These are phyloP conservation scores for Chalciporus chontae DNA, from an alignment of 768 basidiomycete species.

Conservation along the genomic window DNA sequence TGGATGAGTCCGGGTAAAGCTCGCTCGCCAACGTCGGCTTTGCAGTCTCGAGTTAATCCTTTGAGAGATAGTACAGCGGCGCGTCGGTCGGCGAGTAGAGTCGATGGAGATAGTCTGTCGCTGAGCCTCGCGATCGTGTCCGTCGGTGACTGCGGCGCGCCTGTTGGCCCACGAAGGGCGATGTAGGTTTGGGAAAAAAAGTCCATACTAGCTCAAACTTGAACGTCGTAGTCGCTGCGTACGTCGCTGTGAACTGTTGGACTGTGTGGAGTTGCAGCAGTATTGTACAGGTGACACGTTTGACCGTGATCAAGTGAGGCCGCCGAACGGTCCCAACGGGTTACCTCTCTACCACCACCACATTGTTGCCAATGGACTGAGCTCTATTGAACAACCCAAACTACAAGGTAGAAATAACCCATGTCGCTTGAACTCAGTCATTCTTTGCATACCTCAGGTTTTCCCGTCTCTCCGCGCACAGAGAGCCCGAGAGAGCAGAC, in stretches of 20 bases:
- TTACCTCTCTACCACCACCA: no score
- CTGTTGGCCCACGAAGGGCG: slow-evolving; percentile 79
- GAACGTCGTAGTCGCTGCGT: slow-evolving; percentile 1
- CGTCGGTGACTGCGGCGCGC: slow-evolving; percentile 74
- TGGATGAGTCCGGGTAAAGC: slow-evolving; percentile 77
- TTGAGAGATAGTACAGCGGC: slow-evolving; percentile 94
- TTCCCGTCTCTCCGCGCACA: no score
- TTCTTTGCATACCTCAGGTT: no score
- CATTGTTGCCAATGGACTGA: no score
- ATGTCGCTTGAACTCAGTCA: no score
- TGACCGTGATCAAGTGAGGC: no score
- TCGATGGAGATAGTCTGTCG: slow-evolving; percentile 87
- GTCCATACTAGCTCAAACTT: slow-evolving; percentile 49
- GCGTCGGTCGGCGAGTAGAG: slow-evolving; percentile 84
- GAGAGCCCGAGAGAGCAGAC: no score
- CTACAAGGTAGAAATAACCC: no score
- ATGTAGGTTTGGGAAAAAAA: slow-evolving; percentile 85
- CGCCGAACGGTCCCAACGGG: no score
- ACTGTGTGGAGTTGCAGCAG: no score
- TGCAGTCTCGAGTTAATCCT: slow-evolving; percentile 88
- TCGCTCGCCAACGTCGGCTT: slow-evolving; percentile 77
- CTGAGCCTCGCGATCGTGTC: slow-evolving; percentile 88
- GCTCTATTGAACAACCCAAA: no score
- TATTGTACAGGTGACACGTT: no score
- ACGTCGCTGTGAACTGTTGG: not conserved